Percentiles rank a stretch among this genome's conserved stretches.
These are phyloP conservation scores for Coriolopsis trogii DNA, from an alignment of 1,284 basidiomycete species.

Conservation along the genomic window DNA sequence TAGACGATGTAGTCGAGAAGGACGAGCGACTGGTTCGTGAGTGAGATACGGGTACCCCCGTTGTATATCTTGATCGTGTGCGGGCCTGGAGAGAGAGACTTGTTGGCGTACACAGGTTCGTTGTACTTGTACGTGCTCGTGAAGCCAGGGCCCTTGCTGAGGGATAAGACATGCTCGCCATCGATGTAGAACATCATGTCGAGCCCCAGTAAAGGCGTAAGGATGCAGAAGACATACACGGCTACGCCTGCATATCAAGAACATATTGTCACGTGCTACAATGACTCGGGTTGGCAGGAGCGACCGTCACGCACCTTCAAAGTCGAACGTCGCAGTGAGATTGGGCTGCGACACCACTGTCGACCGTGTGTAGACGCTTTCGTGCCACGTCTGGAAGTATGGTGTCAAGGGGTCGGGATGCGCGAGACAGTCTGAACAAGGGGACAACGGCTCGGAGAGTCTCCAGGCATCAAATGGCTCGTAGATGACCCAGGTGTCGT, in stretches of 20 bases:
- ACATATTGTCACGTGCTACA: not conserved
- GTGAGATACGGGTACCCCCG: conserved; percentile 12
- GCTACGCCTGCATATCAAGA: conserved; percentile 26
- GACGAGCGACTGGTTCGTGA: conserved; percentile 16
- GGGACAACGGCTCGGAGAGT: conserved; percentile 7
- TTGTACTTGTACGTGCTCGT: conserved; percentile 31
- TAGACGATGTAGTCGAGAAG: conserved; percentile 30
- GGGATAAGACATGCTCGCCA: conserved; percentile 30
- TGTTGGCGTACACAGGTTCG: conserved; percentile 34
- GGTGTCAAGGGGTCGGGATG: conserved; percentile 25
- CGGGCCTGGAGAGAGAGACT: conserved; percentile 16
- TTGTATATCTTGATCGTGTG: conserved; percentile 26
- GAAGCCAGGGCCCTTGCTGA: conserved; percentile 23
- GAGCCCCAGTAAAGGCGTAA: conserved; percentile 29
- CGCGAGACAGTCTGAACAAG: conserved; percentile 30
- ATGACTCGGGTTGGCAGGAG: not conserved
- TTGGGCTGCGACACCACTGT: conserved; percentile 18
- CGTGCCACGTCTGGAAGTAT: conserved; percentile 24
- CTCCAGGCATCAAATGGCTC: conserved; percentile 34
- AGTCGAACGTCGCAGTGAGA: conserved; percentile 21
- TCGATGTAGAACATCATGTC: conserved; percentile 42
- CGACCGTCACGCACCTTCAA: conserved; percentile 26
- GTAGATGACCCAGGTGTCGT: conserved; percentile 28
- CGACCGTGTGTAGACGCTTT: conserved; percentile 25
- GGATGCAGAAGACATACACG: conserved; percentile 34